Conservation (phyloP, 257 asterid species). For the Plectranthus barbatus region DNA sequence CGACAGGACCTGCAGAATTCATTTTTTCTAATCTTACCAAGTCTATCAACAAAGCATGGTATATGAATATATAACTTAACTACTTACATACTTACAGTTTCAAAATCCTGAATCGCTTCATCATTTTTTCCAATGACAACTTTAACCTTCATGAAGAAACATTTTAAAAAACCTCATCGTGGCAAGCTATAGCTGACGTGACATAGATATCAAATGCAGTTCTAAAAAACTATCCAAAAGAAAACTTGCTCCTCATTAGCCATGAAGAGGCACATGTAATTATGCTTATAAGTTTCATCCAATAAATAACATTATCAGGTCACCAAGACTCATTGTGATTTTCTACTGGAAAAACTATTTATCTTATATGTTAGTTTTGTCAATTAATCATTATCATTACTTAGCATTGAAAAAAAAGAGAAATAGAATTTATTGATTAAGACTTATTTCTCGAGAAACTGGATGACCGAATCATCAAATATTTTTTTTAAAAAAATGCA, state of each 20-base stretch:
- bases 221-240: not conserved
- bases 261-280: not conserved
- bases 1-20: conserved; percentile 63
- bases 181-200: conserved; percentile 7
- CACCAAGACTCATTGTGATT: not conserved
- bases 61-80: conserved; percentile 2
- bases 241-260: not conserved
- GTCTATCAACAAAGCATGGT: not conserved
- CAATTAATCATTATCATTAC: not conserved
- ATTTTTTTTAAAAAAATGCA: no score
- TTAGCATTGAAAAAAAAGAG: not conserved
- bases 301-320: conserved; percentile 2
- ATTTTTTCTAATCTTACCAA: conserved; percentile 11
- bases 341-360: not conserved
- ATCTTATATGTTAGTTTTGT: not conserved
- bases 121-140: conserved; percentile 80
- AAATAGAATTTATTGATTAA: not conserved
- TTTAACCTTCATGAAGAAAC: conserved; percentile 52
- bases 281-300: not conserved
- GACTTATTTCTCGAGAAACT: not conserved
- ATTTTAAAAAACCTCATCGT: conserved; percentile 3
- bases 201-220: not conserved
- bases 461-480: not conserved
- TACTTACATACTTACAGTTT: conserved; percentile 44
- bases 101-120: conserved; percentile 86